Percentiles rank a stretch among this genome's conserved stretches.
phyloP scores from a whole-genome alignment of 2,329 filamentous ascomycete genomes.

The Aspergillus neotritici region DNA sequence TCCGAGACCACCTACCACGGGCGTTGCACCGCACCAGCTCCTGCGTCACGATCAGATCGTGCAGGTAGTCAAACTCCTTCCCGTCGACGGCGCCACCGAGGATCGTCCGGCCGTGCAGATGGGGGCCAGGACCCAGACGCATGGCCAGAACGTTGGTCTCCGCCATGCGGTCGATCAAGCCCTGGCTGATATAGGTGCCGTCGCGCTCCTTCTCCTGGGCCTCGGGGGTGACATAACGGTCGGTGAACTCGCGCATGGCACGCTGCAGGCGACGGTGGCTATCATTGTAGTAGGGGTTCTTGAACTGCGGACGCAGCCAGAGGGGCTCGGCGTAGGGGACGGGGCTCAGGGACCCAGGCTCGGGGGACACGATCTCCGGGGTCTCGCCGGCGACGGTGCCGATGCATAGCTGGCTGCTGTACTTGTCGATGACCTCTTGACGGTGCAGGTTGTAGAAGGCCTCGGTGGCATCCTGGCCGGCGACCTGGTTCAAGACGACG shows the following conservation, averaged over 20 bases:
- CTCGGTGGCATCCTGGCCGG: conserved; percentile 71
- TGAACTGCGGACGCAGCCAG: conserved; percentile 73
- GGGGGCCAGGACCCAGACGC: conserved; percentile 76
- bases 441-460: conserved; percentile 90
- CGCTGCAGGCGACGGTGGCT: conserved; percentile 63
- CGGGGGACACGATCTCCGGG: conserved; percentile 63
- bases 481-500: conserved; percentile 72
- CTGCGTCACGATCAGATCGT: conserved; percentile 71
- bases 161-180: conserved; percentile 74
- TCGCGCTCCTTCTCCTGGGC: conserved; percentile 69
- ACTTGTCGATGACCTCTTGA: conserved; percentile 81
- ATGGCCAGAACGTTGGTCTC: conserved; percentile 69
- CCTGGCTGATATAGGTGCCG: conserved; percentile 63
- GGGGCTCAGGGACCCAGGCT: conserved; percentile 64
- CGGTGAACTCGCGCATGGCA: conserved; percentile 67
- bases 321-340: conserved; percentile 82
- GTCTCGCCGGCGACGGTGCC: conserved; percentile 71
- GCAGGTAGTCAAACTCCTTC: conserved; percentile 81
- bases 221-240: conserved; percentile 65
- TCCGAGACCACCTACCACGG: conserved; percentile 41
- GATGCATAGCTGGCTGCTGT: conserved; percentile 63
- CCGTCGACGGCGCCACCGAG: conserved; percentile 66
- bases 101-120: conserved; percentile 65
- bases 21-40: conserved; percentile 67
- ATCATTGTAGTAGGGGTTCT: conserved; percentile 73